Conservation (phyloP, 768 basidiomycete species). For the Royoungia palumana region DNA sequence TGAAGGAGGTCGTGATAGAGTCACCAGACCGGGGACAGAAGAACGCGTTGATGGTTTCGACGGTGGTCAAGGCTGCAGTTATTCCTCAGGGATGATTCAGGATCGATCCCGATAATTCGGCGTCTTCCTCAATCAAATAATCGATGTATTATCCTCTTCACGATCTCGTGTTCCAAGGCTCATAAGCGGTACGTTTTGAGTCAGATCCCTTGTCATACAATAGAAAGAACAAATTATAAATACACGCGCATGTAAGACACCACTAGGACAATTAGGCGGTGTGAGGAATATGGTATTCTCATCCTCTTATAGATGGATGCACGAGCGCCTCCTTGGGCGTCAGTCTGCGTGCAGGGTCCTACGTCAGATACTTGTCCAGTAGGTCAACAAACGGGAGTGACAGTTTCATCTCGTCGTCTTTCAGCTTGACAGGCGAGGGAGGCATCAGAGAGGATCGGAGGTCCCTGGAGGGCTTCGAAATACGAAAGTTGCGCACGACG, state of each 20-base stretch:
- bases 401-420: constrained; percentile 85
- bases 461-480: constrained; percentile 81
- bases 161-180: no score
- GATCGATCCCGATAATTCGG: no score
- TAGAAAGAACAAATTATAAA: constrained; percentile 3
- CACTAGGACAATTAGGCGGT: constrained; percentile 12
- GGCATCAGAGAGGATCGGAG: constrained; percentile 82
- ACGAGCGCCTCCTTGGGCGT: constrained; percentile 84
- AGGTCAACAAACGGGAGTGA: constrained; percentile 81
- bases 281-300: constrained; percentile 13
- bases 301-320: constrained; percentile 81
- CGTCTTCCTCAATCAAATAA: no score
- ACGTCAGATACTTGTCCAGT: constrained; percentile 82
- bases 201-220: no score
- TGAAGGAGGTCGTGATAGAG: no score
- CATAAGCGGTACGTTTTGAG: no score
- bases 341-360: constrained; percentile 84
- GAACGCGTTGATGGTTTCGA: no score
- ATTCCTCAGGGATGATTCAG: no score
- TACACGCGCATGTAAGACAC: not conserved
- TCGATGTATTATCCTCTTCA: no score
- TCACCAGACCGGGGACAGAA: no score
- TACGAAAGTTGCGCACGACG: constrained; percentile 72
- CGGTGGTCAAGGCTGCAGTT: no score
- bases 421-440: constrained; percentile 68